Base-by-base conservation (phyloP, 192 early-diverging fungal species). In the Coemansia sp. region DNA sequence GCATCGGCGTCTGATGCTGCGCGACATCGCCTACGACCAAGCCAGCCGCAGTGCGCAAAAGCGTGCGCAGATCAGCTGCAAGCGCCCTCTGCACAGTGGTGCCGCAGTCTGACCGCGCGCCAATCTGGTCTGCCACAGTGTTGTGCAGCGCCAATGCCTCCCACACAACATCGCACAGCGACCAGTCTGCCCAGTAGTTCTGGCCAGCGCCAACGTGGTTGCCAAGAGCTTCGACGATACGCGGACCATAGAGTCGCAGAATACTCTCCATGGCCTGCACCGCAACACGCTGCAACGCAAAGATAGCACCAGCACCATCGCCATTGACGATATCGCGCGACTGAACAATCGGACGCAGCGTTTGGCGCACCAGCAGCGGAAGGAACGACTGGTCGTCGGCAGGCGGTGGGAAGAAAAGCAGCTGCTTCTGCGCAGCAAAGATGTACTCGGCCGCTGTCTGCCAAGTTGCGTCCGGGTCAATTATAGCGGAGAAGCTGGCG, bases 381-480 rank as follows among this genome's bases (percentile, higher is more conserved):
- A 79, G 10, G 38, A 64, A 71, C n/a, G 25, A 20, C 0, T 46
- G 46, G 20, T 72, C 58, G 16, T 59, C 22, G 3, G 13, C 65
- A 17, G 54, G 45, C 1, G 65, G 58, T 1, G 70, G 43, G n/a
- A 63, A 68, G 46, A 84, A 84, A 39, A 84, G 20, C 0, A 84
- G 53, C 65, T 68, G 82, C 56, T 75, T 69, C 54, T 79, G 77
- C 44, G 69, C 62, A 0, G 82, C 73, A n/a, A 54, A 63, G 0
- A 79, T 63, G 11, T 62, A 75, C 50, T 72, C 70, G 7, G 68
- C 74, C 4, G 65, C 67, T 0, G 75, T 69, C 44, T 71, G 71
- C 74, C 77, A 79, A 6, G 68, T 59, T 19, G 82, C 82, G 38
- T 84, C 78, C 2, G 68, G 68, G 32, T 84, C 82, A 8, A 67